Conservation (phyloP, 2,329 filamentous ascomycete genomes). For the Pestalotiopsis sp. region DNA sequence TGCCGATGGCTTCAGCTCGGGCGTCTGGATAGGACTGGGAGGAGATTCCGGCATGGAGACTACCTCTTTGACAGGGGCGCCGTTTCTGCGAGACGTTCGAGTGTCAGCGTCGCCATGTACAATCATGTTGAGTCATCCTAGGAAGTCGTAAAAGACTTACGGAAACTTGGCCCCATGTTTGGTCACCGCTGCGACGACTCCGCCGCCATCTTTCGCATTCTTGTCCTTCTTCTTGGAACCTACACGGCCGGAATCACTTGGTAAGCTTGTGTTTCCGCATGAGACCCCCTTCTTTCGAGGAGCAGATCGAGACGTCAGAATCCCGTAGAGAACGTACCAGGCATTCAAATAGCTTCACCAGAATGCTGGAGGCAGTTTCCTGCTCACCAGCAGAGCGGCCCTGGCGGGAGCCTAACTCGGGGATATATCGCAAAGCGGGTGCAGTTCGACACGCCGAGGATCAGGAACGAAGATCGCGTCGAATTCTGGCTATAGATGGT, state of each 20-base stretch:
- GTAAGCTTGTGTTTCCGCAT: constrained; percentile 35
- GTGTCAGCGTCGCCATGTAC: constrained; percentile 12
- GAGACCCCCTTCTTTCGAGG: constrained; percentile 27
- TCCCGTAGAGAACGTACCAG: constrained; percentile 38
- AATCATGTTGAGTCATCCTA: constrained; percentile 12
- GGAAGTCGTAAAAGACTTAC: constrained; percentile 27
- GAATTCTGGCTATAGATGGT: background rate
- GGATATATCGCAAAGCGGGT: constrained; percentile 3
- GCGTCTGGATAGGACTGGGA: constrained; percentile 25
- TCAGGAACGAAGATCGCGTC: background rate
- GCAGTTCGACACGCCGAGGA: background rate
- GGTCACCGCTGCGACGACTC: constrained; percentile 38
- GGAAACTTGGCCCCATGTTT: constrained; percentile 36
- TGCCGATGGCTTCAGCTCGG: constrained; percentile 31
- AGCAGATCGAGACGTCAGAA: constrained; percentile 30
- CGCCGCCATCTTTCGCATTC: constrained; percentile 37
- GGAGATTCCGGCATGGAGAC: constrained; percentile 28
- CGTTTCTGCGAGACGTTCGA: constrained; percentile 18
- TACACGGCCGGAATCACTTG: constrained; percentile 27
- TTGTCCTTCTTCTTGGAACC: constrained; percentile 39
- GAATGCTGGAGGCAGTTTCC: constrained; percentile 33
- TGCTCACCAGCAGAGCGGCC: constrained; percentile 37
- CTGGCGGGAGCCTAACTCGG: constrained; percentile 16
- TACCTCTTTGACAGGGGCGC: constrained; percentile 25
- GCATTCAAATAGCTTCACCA: constrained; percentile 34